Conservation (phyloP, 1,139 yeast species). For the Debaryomycetaceae sp. region DNA sequence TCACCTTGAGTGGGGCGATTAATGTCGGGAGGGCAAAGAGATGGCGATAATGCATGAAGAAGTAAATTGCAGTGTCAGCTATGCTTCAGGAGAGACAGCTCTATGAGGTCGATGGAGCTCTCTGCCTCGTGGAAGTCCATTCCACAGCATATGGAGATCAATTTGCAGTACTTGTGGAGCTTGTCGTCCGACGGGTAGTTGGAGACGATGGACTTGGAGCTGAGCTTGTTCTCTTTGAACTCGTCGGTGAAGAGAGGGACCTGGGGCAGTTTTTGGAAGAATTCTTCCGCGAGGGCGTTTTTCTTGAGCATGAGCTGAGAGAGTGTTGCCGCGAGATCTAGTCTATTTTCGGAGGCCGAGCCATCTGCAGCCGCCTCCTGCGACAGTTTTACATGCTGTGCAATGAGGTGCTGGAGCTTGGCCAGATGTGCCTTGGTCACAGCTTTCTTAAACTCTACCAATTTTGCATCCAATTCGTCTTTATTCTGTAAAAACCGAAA, state of each 20-base stretch:
- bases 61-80: neutral
- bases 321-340: conserved; percentile 19
- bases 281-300: conserved; percentile 13
- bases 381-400: neutral
- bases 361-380: neutral
- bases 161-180: conserved; percentile 39
- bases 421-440: conserved; percentile 11
- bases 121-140: conserved; percentile 43
- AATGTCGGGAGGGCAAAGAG: neutral
- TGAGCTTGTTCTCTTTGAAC: conserved; percentile 12
- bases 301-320: conserved; percentile 22
- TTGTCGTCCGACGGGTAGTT: conserved; percentile 32
- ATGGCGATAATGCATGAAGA: neutral
- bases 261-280: conserved; percentile 20
- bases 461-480: conserved; percentile 25
- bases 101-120: conserved; percentile 40
- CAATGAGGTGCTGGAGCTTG: neutral
- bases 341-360: conserved; percentile 7
- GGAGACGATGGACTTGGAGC: conserved; percentile 17
- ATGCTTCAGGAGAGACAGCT: conserved; percentile 26
- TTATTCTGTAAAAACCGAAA: conserved; percentile 33
- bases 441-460: conserved; percentile 13
- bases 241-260: conserved; percentile 17
- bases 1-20: neutral
- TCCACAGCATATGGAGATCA: conserved; percentile 45